A percentile compares a stretch with the other conserved stretches of the same genome.
phyloP scores from a whole-genome alignment of 2,329 filamentous ascomycete species.

The Cordyceps javanica region DNA sequence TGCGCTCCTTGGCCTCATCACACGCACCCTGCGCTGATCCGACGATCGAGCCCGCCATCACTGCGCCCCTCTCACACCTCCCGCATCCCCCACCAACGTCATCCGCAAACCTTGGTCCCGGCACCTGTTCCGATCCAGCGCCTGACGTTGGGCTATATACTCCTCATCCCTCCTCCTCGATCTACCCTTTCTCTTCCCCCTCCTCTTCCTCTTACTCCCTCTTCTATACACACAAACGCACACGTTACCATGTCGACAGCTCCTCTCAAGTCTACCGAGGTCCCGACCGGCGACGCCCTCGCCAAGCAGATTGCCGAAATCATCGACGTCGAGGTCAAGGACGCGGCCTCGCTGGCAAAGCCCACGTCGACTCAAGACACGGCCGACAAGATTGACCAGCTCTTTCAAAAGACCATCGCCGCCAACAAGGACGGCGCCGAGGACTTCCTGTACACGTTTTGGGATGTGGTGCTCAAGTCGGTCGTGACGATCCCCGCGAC shows the following conservation, averaged over 20 bases:
- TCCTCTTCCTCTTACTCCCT: not conserved
- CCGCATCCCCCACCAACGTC: not conserved
- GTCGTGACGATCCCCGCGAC: constrained; percentile 22
- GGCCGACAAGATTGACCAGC: constrained; percentile 21
- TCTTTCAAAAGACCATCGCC: constrained; percentile 18
- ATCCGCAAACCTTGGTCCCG: constrained; percentile 2
- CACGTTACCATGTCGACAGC: not conserved
- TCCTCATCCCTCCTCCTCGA: not conserved
- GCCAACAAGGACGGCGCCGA: constrained; percentile 10
- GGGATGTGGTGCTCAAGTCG: constrained; percentile 21
- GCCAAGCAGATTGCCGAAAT: constrained; percentile 17
- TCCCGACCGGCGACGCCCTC: constrained; percentile 2
- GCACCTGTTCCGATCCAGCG: not conserved
- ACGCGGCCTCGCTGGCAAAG: not conserved
- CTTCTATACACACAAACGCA: not conserved
- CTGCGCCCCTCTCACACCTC: not conserved
- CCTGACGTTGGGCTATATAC: not conserved
- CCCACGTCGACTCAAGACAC: constrained; percentile 17
- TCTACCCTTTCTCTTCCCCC: not conserved
- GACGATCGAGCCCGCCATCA: not conserved
- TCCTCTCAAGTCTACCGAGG: constrained; percentile 9
- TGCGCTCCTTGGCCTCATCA: not conserved
- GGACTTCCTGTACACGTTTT: constrained; percentile 25
- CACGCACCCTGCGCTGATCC: not conserved
- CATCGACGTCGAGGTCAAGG: constrained; percentile 21